Evolutionary conservation across 192 early-diverging fungal genomes (phyloP), one percentile per base, ranked within the genome.

Genomic region (Linnemannia hyalina): DNA sequence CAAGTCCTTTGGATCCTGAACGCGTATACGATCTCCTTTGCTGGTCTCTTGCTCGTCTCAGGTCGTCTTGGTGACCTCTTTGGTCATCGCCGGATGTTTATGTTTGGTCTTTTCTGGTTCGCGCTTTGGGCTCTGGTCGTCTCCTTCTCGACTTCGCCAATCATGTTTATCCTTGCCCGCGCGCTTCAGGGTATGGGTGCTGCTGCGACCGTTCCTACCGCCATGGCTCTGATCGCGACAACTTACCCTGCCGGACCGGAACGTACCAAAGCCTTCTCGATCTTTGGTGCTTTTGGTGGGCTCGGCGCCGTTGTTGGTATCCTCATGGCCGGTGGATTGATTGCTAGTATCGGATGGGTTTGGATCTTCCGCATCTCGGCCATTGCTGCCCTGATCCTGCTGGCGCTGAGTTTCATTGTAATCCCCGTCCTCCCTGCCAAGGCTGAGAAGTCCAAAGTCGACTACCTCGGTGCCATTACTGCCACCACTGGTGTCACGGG

Each of bases 341-440:
- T 85, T 38, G 69, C 74, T 26, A 85, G 73, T 16, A 82, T 85
- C 32, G 88, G 88, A 9, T 89, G 88, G 88, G 18, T 26, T 15
- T 89, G 88, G 88, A 89, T 89, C 41, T 89, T 89, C 70, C 73
- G 80, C 35, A 54, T 89, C 42, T 89, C 88, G 18, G 65, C 83
- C 18, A 76, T 89, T 55, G 75, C 70, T 8, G 80, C 73, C 2
- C 77, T 77, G 22, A 3, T 81, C 4, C 75, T 89, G 20, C 65
- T 82, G 26, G 26, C 77, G 3, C 35, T 86, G 6, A 78, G 70
- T 1, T 80, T 75, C 18, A 23, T 89, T 10, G 68, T 68, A 35
- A 80, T 89, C 36, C 88, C 88, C 0, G 4, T 77, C 6, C 36
- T 75, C 0, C 76, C 80, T 4, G 74, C 75, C 20, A 82, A 79